These are phyloP conservation scores for Naganishia onofrii DNA, from an alignment of 768 basidiomycete species.

Conservation along the genomic window DNA sequence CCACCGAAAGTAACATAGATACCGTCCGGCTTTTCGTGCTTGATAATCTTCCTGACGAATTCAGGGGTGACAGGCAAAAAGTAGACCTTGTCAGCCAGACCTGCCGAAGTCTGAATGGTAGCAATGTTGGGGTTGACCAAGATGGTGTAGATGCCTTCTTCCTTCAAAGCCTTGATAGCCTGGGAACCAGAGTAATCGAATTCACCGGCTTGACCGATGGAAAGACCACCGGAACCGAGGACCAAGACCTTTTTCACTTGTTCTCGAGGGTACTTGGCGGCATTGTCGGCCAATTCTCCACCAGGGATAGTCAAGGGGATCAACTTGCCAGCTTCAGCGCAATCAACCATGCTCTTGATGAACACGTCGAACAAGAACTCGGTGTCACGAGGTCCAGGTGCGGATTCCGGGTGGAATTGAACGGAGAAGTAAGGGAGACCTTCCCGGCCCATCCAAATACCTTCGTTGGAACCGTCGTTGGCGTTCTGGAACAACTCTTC, in stretches of 20 bases:
- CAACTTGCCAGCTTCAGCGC: constrained; percentile 54
- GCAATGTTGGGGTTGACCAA: constrained; percentile 99
- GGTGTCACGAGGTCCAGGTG: constrained; percentile 93
- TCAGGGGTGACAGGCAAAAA: constrained; percentile 98
- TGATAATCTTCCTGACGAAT: constrained; percentile 95
- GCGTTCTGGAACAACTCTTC: constrained; percentile 92
- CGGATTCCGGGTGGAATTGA: constrained; percentile 98
- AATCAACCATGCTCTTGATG: constrained; percentile 79
- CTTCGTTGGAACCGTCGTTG: constrained; percentile 96
- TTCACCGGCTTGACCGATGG: constrained; percentile 98
- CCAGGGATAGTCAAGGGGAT: constrained; percentile 56
- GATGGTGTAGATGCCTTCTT: constrained; percentile 98
- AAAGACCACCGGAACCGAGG: constrained; percentile 93
- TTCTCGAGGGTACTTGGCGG: constrained; percentile 61
- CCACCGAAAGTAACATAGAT: constrained; percentile 99
- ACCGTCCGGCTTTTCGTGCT: constrained; percentile 97
- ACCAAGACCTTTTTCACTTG: constrained; percentile 91
- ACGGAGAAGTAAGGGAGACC: constrained; percentile 93
- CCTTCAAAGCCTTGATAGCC: constrained; percentile 98
- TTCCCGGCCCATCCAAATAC: constrained; percentile 78
- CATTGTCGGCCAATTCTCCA: constrained; percentile 71
- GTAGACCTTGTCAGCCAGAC: constrained; percentile 98
- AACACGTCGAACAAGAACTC: constrained; percentile 99
- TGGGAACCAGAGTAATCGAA: constrained; percentile 99
- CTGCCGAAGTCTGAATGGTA: constrained; percentile 94